Evolutionary conservation across 768 basidiomycete species (phyloP).

Genomic region (Dictyophora rubrovolvata): DNA sequence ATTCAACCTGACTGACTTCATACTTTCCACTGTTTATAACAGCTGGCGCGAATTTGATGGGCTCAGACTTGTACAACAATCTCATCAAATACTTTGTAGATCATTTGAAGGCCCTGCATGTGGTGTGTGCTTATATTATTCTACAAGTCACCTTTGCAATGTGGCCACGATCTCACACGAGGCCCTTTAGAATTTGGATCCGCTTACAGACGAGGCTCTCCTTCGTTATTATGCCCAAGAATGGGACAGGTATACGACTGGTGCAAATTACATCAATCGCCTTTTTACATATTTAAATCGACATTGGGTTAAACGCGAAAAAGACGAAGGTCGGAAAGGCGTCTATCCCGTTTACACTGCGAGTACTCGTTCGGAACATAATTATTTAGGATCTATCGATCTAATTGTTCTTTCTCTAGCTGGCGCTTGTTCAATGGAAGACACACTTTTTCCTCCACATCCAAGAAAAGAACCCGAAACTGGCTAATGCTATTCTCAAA

Average conservation of each 20-base stretch:
- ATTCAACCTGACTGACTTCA: slow-evolving; percentile 15
- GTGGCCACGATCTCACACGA: background rate
- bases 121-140: slow-evolving; percentile 33
- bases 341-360: slow-evolving; percentile 97
- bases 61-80: slow-evolving; percentile 93
- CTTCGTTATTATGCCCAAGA: slow-evolving; percentile 85
- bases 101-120: slow-evolving; percentile 60
- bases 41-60: slow-evolving; percentile 94
- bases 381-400: background rate
- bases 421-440: slow-evolving; percentile 96
- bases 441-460: slow-evolving; percentile 79
- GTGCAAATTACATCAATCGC: slow-evolving; percentile 94
- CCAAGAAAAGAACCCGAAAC: slow-evolving; percentile 71
- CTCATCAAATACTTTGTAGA: slow-evolving; percentile 82
- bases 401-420: slow-evolving; percentile 29
- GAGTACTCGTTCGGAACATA: slow-evolving; percentile 22
- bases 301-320: slow-evolving; percentile 97
- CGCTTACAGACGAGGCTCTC: slow-evolving; percentile 76
- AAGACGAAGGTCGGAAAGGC: slow-evolving; percentile 91
- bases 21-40: slow-evolving; percentile 8
- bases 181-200: slow-evolving; percentile 55
- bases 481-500: slow-evolving; percentile 78
- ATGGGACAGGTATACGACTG: slow-evolving; percentile 95
- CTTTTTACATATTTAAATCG: slow-evolving; percentile 97
- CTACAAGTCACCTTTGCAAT: background rate